These are phyloP conservation scores for Leucocoprinus sp. DNA, from an alignment of 768 basidiomycete genomes.

Conservation along the genomic window DNA sequence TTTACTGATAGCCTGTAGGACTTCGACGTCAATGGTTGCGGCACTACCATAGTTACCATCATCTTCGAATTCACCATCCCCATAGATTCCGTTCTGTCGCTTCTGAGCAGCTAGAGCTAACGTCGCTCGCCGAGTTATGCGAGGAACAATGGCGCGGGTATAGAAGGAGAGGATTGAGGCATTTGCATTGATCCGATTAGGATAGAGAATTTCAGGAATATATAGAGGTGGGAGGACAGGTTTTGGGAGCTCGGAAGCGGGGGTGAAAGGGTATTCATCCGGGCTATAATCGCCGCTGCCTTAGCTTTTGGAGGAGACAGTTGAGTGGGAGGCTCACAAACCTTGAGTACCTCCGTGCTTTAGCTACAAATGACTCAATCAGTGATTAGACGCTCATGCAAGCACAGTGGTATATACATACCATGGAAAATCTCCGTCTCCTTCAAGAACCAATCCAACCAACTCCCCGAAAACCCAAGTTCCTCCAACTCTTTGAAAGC, in stretches of 20 bases:
- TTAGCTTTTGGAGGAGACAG: constrained; percentile 3
- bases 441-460: constrained; percentile 96
- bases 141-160: constrained; percentile 77
- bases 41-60: constrained; percentile 98
- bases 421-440: constrained; percentile 96
- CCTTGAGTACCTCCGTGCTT: constrained; percentile 94
- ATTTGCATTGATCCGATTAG: constrained; percentile 82
- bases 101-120: constrained; percentile 55
- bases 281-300: constrained; percentile 45
- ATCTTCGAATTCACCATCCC: constrained; percentile 71
- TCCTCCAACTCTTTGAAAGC: constrained; percentile 72
- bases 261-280: constrained; percentile 95
- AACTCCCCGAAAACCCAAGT: constrained; percentile 73
- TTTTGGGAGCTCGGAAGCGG: constrained; percentile 52
- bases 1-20: constrained; percentile 96
- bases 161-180: constrained; percentile 85
- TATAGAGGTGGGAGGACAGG: constrained; percentile 70
- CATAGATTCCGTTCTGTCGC: constrained; percentile 56
- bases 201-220: constrained; percentile 73
- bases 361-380: constrained; percentile 44
- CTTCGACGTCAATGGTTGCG: constrained; percentile 90
- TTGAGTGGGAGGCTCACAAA: constrained; percentile 20
- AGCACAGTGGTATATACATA: constrained; percentile 33
- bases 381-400: constrained; percentile 8
- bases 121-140: constrained; percentile 73